Percentiles rank a stretch among this genome's conserved stretches.
These are phyloP conservation scores for Fusarium protoensiforme DNA, from an alignment of 2,329 filamentous ascomycete species.

Conservation along the genomic window DNA sequence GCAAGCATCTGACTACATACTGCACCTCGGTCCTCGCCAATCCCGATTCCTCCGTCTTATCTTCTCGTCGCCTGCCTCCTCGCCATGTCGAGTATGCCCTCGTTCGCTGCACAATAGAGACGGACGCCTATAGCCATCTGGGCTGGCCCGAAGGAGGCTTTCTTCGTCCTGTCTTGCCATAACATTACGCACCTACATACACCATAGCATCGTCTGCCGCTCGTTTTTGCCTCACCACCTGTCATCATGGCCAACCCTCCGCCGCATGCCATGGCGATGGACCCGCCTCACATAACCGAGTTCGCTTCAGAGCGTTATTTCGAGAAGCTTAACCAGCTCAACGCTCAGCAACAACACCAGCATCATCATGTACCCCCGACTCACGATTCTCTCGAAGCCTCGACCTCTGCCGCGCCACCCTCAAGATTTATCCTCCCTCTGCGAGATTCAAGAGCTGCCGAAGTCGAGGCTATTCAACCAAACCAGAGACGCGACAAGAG, in stretches of 20 bases:
- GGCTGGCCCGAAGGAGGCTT: constrained; percentile 43
- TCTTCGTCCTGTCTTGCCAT: constrained; percentile 22
- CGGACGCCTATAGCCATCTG: constrained; percentile 44
- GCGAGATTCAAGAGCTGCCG: constrained; percentile 51
- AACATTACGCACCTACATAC: constrained; percentile 5
- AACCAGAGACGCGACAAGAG: constrained; percentile 56
- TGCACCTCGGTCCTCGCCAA: constrained; percentile 13
- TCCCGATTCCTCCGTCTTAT: constrained; percentile 29
- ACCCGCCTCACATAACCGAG: constrained; percentile 72
- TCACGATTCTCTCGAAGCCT: constrained; percentile 33
- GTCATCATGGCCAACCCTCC: constrained; percentile 49
- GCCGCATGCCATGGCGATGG: constrained; percentile 59
- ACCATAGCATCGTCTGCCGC: constrained; percentile 15
- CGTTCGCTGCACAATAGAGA: constrained; percentile 48
- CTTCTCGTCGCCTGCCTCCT: constrained; percentile 18
- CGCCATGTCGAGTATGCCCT: constrained; percentile 47
- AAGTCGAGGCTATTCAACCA: constrained; percentile 45
- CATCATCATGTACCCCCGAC: constrained; percentile 20
- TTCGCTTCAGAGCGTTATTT: constrained; percentile 75
- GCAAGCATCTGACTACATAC: constrained; percentile 6
- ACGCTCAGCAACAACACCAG: constrained; percentile 57
- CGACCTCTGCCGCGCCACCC: constrained; percentile 40
- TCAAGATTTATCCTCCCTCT: constrained; percentile 64
- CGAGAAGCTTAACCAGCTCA: constrained; percentile 68
- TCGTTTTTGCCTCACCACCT: constrained; percentile 33